Evolutionary conservation across 129 eudicot genomes (phyloP).

Genomic region (Flaveria sonorensis): DNA sequence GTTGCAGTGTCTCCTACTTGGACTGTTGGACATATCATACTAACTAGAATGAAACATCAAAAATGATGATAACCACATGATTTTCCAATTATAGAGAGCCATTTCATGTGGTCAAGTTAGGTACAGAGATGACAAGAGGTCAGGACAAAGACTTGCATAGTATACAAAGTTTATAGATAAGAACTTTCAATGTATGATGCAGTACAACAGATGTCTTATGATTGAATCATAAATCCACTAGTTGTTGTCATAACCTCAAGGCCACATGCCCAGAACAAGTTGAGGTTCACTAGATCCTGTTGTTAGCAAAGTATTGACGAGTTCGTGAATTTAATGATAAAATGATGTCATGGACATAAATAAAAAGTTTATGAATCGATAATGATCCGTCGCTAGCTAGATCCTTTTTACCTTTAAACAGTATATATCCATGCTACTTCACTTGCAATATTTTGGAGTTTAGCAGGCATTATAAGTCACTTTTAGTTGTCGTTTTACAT

Average conservation of each 20-base stretch:
- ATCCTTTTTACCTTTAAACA: background rate
- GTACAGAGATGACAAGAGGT: slow-evolving; percentile 10
- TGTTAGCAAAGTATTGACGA: too few species aligned
- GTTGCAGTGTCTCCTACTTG: slow-evolving; percentile 1
- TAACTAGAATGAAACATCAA: slow-evolving; percentile 8
- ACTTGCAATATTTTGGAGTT: background rate
- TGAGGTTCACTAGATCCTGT: too few species aligned
- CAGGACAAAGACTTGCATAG: background rate
- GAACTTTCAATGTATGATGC: too few species aligned
- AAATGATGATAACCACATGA: slow-evolving; percentile 13
- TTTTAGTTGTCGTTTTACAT: background rate
- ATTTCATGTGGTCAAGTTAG: slow-evolving; percentile 26
- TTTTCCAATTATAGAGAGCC: slow-evolving; percentile 22
- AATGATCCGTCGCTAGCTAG: too few species aligned
- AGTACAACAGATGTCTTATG: too few species aligned
- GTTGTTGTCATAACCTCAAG: too few species aligned
- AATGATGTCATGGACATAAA: too few species aligned
- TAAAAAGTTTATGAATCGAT: too few species aligned
- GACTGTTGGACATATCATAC: slow-evolving; percentile 9
- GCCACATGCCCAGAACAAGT: too few species aligned
- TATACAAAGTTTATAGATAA: background rate
- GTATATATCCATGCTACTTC: background rate
- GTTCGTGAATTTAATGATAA: too few species aligned
- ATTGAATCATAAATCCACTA: too few species aligned
- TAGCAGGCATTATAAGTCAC: background rate